Evolutionary conservation across 768 basidiomycete genomes (phyloP).

Genomic region (Lenzites betulinus): DNA sequence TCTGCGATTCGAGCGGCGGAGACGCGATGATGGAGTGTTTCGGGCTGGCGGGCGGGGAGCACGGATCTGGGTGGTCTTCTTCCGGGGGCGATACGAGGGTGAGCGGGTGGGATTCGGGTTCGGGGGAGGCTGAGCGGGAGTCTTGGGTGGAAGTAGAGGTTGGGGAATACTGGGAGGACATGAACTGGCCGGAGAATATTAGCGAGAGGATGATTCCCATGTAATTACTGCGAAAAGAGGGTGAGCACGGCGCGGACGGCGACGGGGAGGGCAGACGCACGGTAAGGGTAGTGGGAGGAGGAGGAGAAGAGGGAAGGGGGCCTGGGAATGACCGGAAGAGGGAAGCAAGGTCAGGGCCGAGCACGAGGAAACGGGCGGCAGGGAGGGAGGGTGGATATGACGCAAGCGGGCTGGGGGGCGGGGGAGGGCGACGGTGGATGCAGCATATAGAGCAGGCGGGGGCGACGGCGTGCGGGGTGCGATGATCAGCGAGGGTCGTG

Average conservation of each 20-base stretch:
- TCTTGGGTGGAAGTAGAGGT: slow-evolving; percentile 23
- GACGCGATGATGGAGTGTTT: slow-evolving; percentile 15
- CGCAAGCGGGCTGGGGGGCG: slow-evolving; percentile 14
- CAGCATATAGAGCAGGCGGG: slow-evolving; percentile 25
- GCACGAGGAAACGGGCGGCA: slow-evolving; percentile 24
- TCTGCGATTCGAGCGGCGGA: slow-evolving; percentile 20
- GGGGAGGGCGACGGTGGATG: slow-evolving; percentile 16
- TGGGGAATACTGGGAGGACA: slow-evolving; percentile 27
- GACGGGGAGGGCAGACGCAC: slow-evolving; percentile 11
- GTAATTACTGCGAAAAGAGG: slow-evolving; percentile 20
- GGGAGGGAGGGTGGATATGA: slow-evolving; percentile 10
- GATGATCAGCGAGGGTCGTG: slow-evolving; percentile 2
- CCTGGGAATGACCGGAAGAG: slow-evolving; percentile 14
- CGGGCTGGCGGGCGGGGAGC: slow-evolving; percentile 13
- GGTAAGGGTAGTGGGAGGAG: slow-evolving; percentile 13
- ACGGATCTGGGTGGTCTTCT: slow-evolving; percentile 11
- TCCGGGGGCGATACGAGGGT: slow-evolving; percentile 8
- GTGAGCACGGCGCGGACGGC: slow-evolving; percentile 7
- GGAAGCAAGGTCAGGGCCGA: slow-evolving; percentile 20
- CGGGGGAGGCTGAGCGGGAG: slow-evolving; percentile 26
- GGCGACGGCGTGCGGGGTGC: not conserved
- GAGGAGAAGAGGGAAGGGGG: slow-evolving; percentile 20
- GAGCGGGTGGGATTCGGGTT: slow-evolving; percentile 11
- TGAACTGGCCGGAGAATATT: slow-evolving; percentile 33
- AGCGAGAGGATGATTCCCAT: slow-evolving; percentile 35